Base-by-base conservation (phyloP, 108 stramenopile species). In the Skeletonema tropicum region DNA sequence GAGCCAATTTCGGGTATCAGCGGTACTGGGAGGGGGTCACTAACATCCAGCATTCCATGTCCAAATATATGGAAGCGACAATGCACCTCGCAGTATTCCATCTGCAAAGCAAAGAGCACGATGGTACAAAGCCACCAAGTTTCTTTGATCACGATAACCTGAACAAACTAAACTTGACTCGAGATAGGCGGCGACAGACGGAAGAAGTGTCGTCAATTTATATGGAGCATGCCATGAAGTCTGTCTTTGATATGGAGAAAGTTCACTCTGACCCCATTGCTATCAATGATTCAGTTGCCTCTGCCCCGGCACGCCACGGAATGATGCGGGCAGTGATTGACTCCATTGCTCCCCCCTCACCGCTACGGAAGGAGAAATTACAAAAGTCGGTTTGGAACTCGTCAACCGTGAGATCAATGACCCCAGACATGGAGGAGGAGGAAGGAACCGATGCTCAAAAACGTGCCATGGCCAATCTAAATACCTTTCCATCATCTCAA, bases 41-140 rank as follows among this genome's bases (percentile, higher is more conserved):
- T 2, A 57, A 39, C 26, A 42, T 87, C 21, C 65, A 82, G 59
- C 82, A 87, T 9, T 76, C 81, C 73, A 81, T 90, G 85, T 55
- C 66, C 30, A 94, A 94, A 70, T 90, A 85, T 86, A 69, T 86
- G 73, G 92, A 94, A 70, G 88, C 89, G 2, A 70, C 82, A 3
- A 84, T 80, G 45, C 81, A 87, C 64, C 70, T 83, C 1, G 86
- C 77, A 2, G 60, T 64, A 5, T 94, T 86, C 71, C 87, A 90
- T 73, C 60, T 90, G 82, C 92, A 91, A 70, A 71, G 60, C 42
- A 66, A 74, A 14, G 79, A 88, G 19, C 89, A 87, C 57, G 68
- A 86, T 19, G 55, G 57, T 19, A 80, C 80, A 36, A 83, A 73
- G 30, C 92, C 90, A 15, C 88, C 79, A 0, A 70, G 70, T 64